These are phyloP conservation scores for Naematelia encephala DNA, from an alignment of 768 basidiomycete species.

Conservation along the genomic window DNA sequence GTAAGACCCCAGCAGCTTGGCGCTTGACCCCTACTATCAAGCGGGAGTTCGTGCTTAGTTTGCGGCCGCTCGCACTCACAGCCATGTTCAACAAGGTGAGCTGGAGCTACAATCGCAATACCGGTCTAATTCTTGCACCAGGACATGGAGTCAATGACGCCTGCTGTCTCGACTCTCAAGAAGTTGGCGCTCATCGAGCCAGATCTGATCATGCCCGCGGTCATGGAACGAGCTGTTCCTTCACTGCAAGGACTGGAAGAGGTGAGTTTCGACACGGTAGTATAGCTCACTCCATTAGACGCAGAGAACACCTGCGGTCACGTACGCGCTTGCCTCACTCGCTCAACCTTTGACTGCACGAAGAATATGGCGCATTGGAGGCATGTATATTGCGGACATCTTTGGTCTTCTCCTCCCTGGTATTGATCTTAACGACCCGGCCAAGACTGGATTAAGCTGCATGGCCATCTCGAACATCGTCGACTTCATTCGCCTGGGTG, in stretches of 20 bases:
- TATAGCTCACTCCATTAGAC: slow-evolving; percentile 56
- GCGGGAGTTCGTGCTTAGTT: slow-evolving; percentile 74
- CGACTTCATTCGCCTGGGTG: slow-evolving; percentile 37
- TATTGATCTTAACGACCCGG: slow-evolving; percentile 64
- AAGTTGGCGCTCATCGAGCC: slow-evolving; percentile 81
- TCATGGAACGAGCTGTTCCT: slow-evolving; percentile 78
- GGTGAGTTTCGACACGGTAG: slow-evolving; percentile 53
- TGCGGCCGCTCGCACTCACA: slow-evolving; percentile 77
- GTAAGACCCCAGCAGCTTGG: slow-evolving; percentile 76
- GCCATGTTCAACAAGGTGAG: slow-evolving; percentile 76
- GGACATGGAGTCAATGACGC: slow-evolving; percentile 67
- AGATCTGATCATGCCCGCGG: slow-evolving; percentile 73
- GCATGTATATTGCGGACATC: slow-evolving; percentile 74
- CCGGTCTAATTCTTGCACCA: slow-evolving; percentile 7
- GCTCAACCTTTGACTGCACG: slow-evolving; percentile 76
- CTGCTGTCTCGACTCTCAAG: slow-evolving; percentile 75
- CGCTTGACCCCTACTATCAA: slow-evolving; percentile 74
- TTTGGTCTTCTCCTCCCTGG: slow-evolving; percentile 78
- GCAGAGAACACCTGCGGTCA: slow-evolving; percentile 76
- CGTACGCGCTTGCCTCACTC: slow-evolving; percentile 78
- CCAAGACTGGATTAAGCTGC: slow-evolving; percentile 40
- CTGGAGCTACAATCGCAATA: not conserved
- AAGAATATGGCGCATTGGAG: slow-evolving; percentile 73
- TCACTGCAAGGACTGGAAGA: slow-evolving; percentile 85
- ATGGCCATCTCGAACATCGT: slow-evolving; percentile 48